phyloP scores from a whole-genome alignment of 345 rosid species.

The Triadica sebifera region DNA sequence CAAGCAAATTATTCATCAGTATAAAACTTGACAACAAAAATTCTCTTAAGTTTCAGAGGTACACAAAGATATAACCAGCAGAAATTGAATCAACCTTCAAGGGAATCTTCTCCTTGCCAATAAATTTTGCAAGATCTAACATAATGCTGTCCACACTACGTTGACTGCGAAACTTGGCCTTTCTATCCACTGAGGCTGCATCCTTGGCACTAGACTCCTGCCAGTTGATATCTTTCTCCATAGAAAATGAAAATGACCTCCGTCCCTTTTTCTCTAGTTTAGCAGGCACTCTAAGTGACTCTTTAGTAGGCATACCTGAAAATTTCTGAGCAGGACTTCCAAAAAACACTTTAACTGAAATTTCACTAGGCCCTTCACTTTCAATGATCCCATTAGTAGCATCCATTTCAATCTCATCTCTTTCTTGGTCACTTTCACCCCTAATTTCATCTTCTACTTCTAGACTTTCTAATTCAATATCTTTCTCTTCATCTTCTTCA shows the following conservation, averaged over 20 bases:
- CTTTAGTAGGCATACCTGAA: slow-evolving; percentile 50
- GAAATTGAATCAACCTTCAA: slow-evolving; percentile 55
- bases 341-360: slow-evolving; percentile 75
- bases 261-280: slow-evolving; percentile 58
- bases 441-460: slow-evolving; percentile 56
- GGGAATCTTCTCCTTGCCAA: slow-evolving; percentile 88
- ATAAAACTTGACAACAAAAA: slow-evolving; percentile 10
- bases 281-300: slow-evolving; percentile 73
- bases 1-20: slow-evolving; percentile 9
- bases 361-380: slow-evolving; percentile 52
- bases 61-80: background rate
- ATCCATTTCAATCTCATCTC: slow-evolving; percentile 53
- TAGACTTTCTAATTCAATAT: slow-evolving; percentile 52
- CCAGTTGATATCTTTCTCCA: slow-evolving; percentile 52
- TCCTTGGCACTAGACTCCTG: slow-evolving; percentile 49
- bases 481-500: slow-evolving; percentile 70
- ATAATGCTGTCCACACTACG: slow-evolving; percentile 61
- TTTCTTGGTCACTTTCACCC: slow-evolving; percentile 56
- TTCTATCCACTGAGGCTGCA: slow-evolving; percentile 41
- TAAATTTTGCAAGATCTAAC: slow-evolving; percentile 75
- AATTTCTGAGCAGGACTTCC: slow-evolving; percentile 63
- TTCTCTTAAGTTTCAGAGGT: background rate
- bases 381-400: slow-evolving; percentile 46
- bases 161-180: slow-evolving; percentile 58
- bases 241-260: slow-evolving; percentile 60